phyloP scores from a whole-genome alignment of 73 alveolate genomes.

The Uronychia setigera region DNA sequence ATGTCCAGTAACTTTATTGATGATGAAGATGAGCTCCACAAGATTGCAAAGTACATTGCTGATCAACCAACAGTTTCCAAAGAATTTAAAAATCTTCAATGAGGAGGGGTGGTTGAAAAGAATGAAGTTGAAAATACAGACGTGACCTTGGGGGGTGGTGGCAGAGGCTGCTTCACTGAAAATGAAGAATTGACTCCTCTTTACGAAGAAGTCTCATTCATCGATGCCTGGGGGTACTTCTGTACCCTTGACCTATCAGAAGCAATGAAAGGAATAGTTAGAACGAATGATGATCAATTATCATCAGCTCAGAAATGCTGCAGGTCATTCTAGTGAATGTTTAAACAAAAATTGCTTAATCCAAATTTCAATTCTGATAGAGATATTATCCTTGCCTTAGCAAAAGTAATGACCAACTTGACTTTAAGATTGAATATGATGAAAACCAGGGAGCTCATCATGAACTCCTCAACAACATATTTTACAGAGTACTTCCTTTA shows the following conservation, averaged over 20 bases:
- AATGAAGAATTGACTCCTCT: not conserved
- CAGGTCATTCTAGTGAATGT: not conserved
- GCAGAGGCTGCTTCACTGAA: not conserved
- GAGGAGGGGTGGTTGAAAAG: not conserved
- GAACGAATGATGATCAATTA: not conserved
- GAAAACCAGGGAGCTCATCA: not conserved
- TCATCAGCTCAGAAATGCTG: not conserved
- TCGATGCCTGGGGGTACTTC: not conserved
- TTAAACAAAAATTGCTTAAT: not conserved
- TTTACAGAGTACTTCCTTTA: not conserved
- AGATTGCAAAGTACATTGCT: not conserved
- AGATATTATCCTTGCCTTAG: not conserved
- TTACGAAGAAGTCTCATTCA: not conserved
- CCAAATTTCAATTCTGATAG: not conserved
- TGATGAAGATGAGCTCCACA: not conserved
- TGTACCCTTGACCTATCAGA: not conserved
- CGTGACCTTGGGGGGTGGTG: constrained; percentile 1
- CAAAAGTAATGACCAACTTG: not conserved
- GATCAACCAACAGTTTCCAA: not conserved
- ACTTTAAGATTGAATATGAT: not conserved
- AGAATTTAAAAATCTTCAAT: not conserved
- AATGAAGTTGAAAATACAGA: not conserved
- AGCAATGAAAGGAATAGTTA: not conserved
- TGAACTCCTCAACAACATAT: not conserved
- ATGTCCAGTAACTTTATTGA: not conserved